phyloP scores from a whole-genome alignment of 1,139 yeast genomes.

The Kodamaea anthophila region DNA sequence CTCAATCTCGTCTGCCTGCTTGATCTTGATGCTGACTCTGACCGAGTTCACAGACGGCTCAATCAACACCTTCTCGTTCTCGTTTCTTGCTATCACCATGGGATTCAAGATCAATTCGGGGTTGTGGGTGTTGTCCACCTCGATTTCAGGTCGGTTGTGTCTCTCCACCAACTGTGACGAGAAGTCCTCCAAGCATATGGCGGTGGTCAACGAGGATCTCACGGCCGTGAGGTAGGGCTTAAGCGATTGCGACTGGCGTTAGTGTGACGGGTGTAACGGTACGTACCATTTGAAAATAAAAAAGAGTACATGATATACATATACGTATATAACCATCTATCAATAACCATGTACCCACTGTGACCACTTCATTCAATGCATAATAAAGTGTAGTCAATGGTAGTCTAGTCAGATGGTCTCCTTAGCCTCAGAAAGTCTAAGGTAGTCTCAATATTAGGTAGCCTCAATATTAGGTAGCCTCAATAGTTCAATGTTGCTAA shows the following conservation, averaged over 20 bases:
- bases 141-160: constrained; percentile 96
- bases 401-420: no score
- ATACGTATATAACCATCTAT: no score
- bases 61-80: constrained; percentile 84
- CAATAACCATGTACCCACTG: no score
- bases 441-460: no score
- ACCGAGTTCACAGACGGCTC: constrained; percentile 92
- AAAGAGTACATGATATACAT: no score
- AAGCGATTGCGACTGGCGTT: constrained; percentile 72
- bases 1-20: constrained; percentile 97
- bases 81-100: constrained; percentile 87
- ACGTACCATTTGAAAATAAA: constrained; percentile 9
- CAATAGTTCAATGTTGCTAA: no score
- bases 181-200: constrained; percentile 90
- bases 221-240: constrained; percentile 94
- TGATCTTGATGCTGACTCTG: constrained; percentile 84
- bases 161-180: constrained; percentile 94
- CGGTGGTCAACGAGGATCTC: constrained; percentile 88
- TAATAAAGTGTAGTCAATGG: no score
- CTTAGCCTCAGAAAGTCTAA: no score
- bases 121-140: constrained; percentile 56
- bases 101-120: constrained; percentile 86
- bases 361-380: no score
- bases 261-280: constrained; percentile 3
- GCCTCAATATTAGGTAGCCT: no score